Evolutionary conservation across 345 rosid genomes (phyloP).

Genomic region (Citrus mangshanensis): DNA sequence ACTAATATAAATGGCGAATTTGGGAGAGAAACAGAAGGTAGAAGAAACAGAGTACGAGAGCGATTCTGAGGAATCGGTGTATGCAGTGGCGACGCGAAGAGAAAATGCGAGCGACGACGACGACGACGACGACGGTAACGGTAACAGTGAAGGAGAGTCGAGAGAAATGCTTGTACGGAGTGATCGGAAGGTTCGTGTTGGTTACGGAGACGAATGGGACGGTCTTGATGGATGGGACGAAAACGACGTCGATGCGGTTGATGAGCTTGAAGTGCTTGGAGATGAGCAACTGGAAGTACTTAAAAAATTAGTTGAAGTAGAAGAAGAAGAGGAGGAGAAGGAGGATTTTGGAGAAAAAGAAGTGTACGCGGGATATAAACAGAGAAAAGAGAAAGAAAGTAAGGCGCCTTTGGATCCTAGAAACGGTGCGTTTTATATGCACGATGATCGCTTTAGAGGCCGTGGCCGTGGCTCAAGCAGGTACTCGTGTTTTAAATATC

Average conservation of each 20-base stretch:
- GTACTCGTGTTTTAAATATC: neutral
- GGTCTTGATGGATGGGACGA: constrained; percentile 9
- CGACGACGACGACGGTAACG: constrained; percentile 4
- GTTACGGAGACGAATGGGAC: constrained; percentile 15
- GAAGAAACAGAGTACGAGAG: constrained; percentile 5
- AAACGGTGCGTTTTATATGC: constrained; percentile 23
- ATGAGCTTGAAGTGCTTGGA: constrained; percentile 5
- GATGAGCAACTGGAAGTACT: neutral
- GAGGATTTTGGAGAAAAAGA: neutral
- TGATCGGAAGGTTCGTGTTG: neutral
- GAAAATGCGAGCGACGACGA: constrained; percentile 14
- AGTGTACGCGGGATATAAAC: neutral
- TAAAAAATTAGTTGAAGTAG: neutral
- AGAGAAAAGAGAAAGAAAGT: constrained; percentile 4
- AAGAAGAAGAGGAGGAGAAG: neutral
- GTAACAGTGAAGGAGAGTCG: neutral
- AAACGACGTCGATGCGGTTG: constrained; percentile 1
- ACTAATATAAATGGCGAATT: neutral
- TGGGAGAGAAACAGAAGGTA: neutral
- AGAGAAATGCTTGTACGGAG: neutral
- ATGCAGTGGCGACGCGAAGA: constrained; percentile 2
- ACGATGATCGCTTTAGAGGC: constrained; percentile 25
- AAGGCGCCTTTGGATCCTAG: constrained; percentile 10
- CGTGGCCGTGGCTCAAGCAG: neutral
- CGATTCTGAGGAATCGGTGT: constrained; percentile 2